Conservation (phyloP, 2,329 filamentous ascomycete species). For the Fonsecaea monophora region DNA sequence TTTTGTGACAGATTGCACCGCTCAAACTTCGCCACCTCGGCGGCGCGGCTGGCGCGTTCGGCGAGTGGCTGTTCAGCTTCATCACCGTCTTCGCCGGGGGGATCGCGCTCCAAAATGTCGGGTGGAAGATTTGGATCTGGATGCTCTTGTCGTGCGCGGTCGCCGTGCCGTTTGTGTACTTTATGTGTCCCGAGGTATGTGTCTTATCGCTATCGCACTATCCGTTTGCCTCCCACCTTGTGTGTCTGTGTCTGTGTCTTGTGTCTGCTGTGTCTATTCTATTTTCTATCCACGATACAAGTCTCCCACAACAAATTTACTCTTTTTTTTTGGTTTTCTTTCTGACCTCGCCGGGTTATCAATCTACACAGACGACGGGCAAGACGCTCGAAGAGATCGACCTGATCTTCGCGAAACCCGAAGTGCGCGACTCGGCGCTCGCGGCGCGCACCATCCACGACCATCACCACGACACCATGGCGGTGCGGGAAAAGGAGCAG, state of each 20-base stretch:
- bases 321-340: background rate
- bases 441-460: slow-evolving; percentile 29
- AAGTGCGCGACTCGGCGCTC: slow-evolving; percentile 28
- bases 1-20: slow-evolving; percentile 44
- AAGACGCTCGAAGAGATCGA: slow-evolving; percentile 67
- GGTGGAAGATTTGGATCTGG: slow-evolving; percentile 51
- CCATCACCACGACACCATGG: background rate
- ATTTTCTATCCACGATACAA: background rate
- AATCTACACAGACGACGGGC: slow-evolving; percentile 33
- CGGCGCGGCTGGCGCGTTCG: slow-evolving; percentile 46
- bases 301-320: background rate
- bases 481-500: slow-evolving; percentile 8
- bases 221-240: too few relatives aligned
- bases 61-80: slow-evolving; percentile 41
- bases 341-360: slow-evolving; percentile 32
- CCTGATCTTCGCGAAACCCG: slow-evolving; percentile 45
- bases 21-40: slow-evolving; percentile 48
- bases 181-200: slow-evolving; percentile 34
- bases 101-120: slow-evolving; percentile 36
- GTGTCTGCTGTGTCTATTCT: background rate
- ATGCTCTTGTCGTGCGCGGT: slow-evolving; percentile 39
- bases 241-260: too few relatives aligned
- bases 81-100: slow-evolving; percentile 34
- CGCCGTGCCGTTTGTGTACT: slow-evolving; percentile 35
- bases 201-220: too few relatives aligned